These are phyloP conservation scores for Penicillium coprophilum DNA, from an alignment of 495 filamentous ascomycete species.

Conservation along the genomic window DNA sequence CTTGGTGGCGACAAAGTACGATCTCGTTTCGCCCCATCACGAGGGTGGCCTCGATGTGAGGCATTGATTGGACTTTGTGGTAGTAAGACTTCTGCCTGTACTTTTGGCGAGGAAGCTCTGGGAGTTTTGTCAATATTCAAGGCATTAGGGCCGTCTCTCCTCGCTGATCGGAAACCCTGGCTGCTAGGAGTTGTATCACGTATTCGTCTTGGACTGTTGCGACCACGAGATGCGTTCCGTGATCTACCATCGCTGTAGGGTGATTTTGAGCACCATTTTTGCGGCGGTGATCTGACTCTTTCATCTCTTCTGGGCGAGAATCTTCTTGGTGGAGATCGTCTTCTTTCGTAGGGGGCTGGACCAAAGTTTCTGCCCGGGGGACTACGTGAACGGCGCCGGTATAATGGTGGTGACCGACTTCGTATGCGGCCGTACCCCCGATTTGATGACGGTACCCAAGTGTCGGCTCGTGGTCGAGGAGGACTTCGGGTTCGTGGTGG, in stretches of 20 bases:
- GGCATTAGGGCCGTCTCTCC: conserved; percentile 23
- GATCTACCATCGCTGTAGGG: conserved; percentile 39
- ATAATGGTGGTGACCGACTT: conserved; percentile 46
- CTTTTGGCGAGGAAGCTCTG: conserved; percentile 29
- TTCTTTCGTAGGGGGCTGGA: conserved; percentile 33
- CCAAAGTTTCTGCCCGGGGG: conserved; percentile 41
- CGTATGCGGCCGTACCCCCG: conserved; percentile 39
- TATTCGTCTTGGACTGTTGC: conserved; percentile 34
- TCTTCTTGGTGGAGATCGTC: conserved; percentile 43
- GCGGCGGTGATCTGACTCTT: conserved; percentile 42
- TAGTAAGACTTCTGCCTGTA: conserved; percentile 1
- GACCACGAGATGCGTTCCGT: conserved; percentile 35
- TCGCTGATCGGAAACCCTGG: conserved; percentile 28
- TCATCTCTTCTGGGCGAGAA: conserved; percentile 51
- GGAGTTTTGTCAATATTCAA: conserved; percentile 23
- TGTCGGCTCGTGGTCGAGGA: conserved; percentile 44
- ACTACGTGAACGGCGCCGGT: conserved; percentile 49
- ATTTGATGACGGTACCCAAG: conserved; percentile 48
- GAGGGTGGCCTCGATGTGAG: conserved; percentile 14
- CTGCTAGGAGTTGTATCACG: conserved; percentile 35
- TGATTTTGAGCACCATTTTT: conserved; percentile 47
- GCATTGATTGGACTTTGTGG: conserved; percentile 18
- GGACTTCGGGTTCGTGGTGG: conserved; percentile 36
- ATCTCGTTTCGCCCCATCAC: conserved; percentile 9
- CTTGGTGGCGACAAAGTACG: conserved; percentile 12